Conservation (phyloP, 805 yeast species). For the Candida mattraensis region DNA sequence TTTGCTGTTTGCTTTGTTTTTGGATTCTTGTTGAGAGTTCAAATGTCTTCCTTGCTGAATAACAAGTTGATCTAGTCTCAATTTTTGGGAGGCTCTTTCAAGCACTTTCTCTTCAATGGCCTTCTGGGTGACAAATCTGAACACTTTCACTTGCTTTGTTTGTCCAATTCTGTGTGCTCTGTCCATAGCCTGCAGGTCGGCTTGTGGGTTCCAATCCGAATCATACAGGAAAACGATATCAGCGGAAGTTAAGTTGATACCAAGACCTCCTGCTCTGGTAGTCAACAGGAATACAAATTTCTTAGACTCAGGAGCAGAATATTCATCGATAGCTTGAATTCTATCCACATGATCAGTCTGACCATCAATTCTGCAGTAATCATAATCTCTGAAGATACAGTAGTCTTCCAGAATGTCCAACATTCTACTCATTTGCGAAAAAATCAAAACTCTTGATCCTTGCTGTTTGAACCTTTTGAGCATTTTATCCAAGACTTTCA, state of each 20-base stretch:
- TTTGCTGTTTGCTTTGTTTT: conserved; percentile 49
- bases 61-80: conserved; percentile 77
- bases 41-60: conserved; percentile 64
- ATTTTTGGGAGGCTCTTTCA: conserved; percentile 78
- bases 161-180: conserved; percentile 89
- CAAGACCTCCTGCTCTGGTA: conserved; percentile 89
- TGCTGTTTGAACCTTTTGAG: conserved; percentile 60
- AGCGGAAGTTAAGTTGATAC: conserved; percentile 80
- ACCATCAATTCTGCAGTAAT: conserved; percentile 81
- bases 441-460: conserved; percentile 76
- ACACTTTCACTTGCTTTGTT: conserved; percentile 78
- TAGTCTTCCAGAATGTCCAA: conserved; percentile 81
- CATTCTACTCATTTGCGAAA: conserved; percentile 83
- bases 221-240: conserved; percentile 74
- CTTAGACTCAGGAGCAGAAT: conserved; percentile 69
- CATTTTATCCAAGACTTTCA: conserved; percentile 68
- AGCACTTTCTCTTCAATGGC: conserved; percentile 82
- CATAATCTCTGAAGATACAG: conserved; percentile 64
- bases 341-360: conserved; percentile 79
- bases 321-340: conserved; percentile 73
- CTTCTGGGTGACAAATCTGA: conserved; percentile 74
- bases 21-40: conserved; percentile 22
- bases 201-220: conserved; percentile 89
- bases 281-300: conserved; percentile 76
- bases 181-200: conserved; percentile 87